A percentile compares a stretch with the other conserved stretches of the same genome.
These are phyloP conservation scores for Silene noctiflora DNA, from an alignment of 179 eudicot species.

Conservation along the genomic window DNA sequence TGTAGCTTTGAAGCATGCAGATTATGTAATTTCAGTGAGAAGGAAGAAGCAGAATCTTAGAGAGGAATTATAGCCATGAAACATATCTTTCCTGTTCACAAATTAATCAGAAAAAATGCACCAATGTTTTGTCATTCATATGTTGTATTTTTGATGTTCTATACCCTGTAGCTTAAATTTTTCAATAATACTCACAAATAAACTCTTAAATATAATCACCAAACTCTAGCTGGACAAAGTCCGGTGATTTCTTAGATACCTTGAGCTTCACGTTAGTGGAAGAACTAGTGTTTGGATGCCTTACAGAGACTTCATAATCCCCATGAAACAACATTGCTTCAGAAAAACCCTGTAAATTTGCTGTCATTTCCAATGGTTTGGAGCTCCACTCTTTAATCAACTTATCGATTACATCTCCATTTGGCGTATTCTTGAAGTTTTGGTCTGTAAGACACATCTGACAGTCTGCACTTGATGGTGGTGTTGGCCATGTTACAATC, in stretches of 20 bases:
- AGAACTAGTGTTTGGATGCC: slow-evolving; percentile 23
- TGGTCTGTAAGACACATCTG: slow-evolving; percentile 41
- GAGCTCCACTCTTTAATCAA: slow-evolving; percentile 12
- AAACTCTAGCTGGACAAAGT: slow-evolving; percentile 22
- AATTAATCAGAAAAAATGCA: not conserved
- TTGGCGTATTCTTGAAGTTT: slow-evolving; percentile 32
- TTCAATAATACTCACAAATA: not conserved
- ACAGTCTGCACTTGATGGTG: slow-evolving; percentile 30
- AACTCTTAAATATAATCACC: slow-evolving; percentile 18
- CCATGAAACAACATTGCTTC: slow-evolving; percentile 32
- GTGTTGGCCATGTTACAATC: slow-evolving; percentile 57
- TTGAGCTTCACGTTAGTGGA: slow-evolving; percentile 25
- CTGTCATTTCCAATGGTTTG: slow-evolving; percentile 17
- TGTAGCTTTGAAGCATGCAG: too few relatives aligned
- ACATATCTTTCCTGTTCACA: not conserved
- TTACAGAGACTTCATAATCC: slow-evolving; percentile 35
- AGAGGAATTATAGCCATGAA: too few relatives aligned
- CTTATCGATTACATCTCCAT: slow-evolving; percentile 11
- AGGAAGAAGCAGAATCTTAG: too few relatives aligned
- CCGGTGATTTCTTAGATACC: slow-evolving; percentile 27
- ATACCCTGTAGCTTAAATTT: too few relatives aligned
- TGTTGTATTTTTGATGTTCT: not conserved
- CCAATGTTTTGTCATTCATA: not conserved
- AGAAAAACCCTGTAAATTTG: slow-evolving; percentile 26
- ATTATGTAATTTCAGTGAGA: too few relatives aligned